phyloP scores from a whole-genome alignment of 345 rosid genomes.

The Salix exigua region DNA sequence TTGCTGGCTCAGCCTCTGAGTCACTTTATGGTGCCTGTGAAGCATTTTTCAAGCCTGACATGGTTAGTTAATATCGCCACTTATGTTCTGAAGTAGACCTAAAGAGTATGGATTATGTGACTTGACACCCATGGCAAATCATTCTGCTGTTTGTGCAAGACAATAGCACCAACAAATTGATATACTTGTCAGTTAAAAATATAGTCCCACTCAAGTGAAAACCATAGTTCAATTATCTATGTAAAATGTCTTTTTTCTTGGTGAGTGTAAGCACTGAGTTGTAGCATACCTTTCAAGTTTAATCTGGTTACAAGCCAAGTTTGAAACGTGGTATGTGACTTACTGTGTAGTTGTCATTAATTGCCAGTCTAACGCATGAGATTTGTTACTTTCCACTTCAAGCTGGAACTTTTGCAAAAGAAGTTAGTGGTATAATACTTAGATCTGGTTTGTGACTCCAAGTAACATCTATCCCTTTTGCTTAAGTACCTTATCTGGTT shows the following conservation, averaged over 20 bases:
- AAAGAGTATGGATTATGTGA: background rate
- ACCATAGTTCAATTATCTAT: background rate
- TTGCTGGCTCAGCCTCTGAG: constrained; percentile 76
- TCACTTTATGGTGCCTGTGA: constrained; percentile 97
- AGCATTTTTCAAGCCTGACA: constrained; percentile 84
- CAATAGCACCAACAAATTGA: background rate
- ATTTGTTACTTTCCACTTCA: background rate
- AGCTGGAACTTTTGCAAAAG: background rate
- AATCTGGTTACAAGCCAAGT: background rate
- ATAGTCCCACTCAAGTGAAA: background rate
- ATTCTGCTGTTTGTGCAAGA: background rate
- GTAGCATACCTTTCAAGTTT: background rate
- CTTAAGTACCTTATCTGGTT: background rate
- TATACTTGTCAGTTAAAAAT: background rate
- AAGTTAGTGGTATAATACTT: background rate
- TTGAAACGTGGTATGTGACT: background rate
- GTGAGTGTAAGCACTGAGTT: background rate
- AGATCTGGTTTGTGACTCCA: background rate
- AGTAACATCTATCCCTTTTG: background rate
- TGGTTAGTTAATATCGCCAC: constrained; percentile 49
- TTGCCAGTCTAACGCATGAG: background rate
- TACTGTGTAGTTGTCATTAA: background rate
- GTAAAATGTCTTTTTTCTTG: background rate
- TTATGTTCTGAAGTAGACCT: background rate
- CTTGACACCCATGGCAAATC: background rate